Conservation (phyloP, 129 eudicot genomes). For the Tanacetum coccineum region DNA sequence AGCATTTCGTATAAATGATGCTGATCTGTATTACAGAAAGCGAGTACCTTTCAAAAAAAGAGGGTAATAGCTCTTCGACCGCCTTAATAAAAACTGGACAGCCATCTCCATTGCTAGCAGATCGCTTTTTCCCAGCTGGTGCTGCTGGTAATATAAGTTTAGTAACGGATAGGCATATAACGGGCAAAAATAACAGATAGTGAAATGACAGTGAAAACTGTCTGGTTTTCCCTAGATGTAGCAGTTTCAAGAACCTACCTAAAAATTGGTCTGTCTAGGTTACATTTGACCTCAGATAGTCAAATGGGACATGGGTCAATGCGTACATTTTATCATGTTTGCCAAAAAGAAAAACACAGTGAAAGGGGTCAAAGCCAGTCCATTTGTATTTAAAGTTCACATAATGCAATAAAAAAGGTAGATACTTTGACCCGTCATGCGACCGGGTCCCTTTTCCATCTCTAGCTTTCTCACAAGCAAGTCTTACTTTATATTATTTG, state of each 20-base stretch:
- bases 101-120: conserved; percentile 10
- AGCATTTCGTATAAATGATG: not conserved
- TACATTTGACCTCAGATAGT: not conserved
- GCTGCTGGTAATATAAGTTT: conserved; percentile 12
- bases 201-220: not conserved
- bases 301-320: not conserved
- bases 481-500: too few species aligned
- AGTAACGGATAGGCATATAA: conserved; percentile 4
- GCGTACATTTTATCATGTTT: not conserved
- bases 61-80: conserved; percentile 22
- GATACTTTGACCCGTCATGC: not conserved
- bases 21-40: conserved; percentile 1
- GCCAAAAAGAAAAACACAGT: not conserved
- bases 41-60: conserved; percentile 26
- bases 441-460: too few species aligned
- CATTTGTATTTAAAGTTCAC: too few species aligned
- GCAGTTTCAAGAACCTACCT: not conserved
- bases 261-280: not conserved
- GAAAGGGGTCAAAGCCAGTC: too few species aligned
- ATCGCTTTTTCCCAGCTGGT: conserved; percentile 8
- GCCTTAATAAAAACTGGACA: conserved; percentile 12
- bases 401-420: too few species aligned
- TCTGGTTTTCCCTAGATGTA: not conserved
- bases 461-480: too few species aligned
- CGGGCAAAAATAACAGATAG: not conserved